Evolutionary conservation across 192 early-diverging fungal species (phyloP), one percentile per base, ranked within the genome.

Genomic region (Coemansia sp.): DNA sequence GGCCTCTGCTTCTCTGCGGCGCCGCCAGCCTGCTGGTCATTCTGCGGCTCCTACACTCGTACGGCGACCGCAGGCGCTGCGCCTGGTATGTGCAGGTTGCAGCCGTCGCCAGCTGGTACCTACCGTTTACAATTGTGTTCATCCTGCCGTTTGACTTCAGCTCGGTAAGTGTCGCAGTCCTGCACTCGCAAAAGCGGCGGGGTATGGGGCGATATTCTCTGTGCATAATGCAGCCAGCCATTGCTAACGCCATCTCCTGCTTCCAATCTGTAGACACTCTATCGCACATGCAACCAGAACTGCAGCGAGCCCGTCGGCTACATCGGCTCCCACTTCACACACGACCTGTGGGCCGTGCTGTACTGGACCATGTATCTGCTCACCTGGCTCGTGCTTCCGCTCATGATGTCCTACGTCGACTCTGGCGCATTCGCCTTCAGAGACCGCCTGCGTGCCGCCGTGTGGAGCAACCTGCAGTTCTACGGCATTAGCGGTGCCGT

Each of bases 351-450:
- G 96, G 68, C 87, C 40, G 73, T 83, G 0, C 84, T 94, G 37
- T 98, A 98, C 78, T 98, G 96, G 96, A 88, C 87, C 37, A 89
- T 90, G 70, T 96, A 95, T 72, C 77, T 83, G 42, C 75, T 95
- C 63, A 94, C 92, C 55, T 95, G 94, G 95, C 49, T 91, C 16
- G 79, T 87, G 34, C 87, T 95, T 49, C 95, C 95, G 29, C 72
- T 96, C 40, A 77, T 95, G 75, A 92, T 94, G 74, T 81, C 88
- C 7, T 95, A 91, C 74, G 84, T 92, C n/a, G 87, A 93, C 33
- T 90, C 91, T 23, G 96, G 96, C 43, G 90, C 92, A 13, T 96
- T 97, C 64, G 83, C 85, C 15, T 78, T 89, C 52, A 72, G 73
- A 33, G 87, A 86, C 42, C 79, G 88, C 34, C 53, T 98, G 46